Evolutionary conservation across 495 filamentous ascomycete species (phyloP).

Genomic region (Penicillium psychrofluorescens): DNA sequence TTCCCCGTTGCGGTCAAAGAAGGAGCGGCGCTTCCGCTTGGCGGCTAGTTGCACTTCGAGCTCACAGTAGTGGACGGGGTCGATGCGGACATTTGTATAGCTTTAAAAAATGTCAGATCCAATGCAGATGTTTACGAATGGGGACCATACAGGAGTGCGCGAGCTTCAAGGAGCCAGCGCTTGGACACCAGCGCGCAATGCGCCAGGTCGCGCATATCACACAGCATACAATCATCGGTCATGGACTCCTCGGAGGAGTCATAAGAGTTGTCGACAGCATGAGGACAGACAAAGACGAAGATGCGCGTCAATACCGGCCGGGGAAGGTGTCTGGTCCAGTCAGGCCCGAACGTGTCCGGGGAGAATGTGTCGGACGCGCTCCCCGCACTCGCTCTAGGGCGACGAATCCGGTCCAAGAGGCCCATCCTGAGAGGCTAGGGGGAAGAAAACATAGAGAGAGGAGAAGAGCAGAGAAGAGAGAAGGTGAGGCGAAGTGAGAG

Average conservation of each 20-base stretch:
- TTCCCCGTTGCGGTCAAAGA: constrained; percentile 67
- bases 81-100: constrained; percentile 86
- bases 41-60: constrained; percentile 73
- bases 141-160: constrained; percentile 43
- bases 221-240: constrained; percentile 87
- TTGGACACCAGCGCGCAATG: constrained; percentile 66
- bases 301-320: constrained; percentile 59
- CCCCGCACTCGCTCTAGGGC: constrained; percentile 28
- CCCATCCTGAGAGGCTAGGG: constrained; percentile 23
- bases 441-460: neutral
- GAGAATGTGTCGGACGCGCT: constrained; percentile 15
- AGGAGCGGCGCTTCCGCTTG: constrained; percentile 66
- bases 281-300: constrained; percentile 78
- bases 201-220: constrained; percentile 86
- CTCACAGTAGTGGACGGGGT: constrained; percentile 90
- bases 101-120: constrained; percentile 30
- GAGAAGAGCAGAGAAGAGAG: neutral
- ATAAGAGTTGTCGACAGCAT: constrained; percentile 68
- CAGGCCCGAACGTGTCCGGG: constrained; percentile 21
- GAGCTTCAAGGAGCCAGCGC: constrained; percentile 57
- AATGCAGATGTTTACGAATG: neutral
- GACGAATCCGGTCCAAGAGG: constrained; percentile 28
- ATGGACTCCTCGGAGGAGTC: constrained; percentile 75
- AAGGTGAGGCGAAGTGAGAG: neutral
- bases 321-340: constrained; percentile 51